Evolutionary conservation across 768 basidiomycete genomes (phyloP).

Genomic region (Phlegmacium glaucopus): DNA sequence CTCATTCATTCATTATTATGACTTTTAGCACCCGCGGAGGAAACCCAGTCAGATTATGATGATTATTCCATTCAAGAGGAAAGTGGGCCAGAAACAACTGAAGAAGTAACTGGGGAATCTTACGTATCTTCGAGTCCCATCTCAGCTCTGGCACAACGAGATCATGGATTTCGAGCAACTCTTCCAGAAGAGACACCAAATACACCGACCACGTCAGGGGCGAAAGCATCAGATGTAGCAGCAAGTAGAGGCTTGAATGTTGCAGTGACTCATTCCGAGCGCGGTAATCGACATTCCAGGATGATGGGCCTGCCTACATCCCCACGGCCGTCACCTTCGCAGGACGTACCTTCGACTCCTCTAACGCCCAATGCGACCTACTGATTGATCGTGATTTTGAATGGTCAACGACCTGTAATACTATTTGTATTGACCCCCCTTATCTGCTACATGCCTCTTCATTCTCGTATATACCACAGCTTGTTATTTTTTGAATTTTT

Average conservation of each 20-base stretch:
- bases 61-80: constrained; percentile 66
- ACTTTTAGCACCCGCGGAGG: constrained; percentile 46
- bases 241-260: constrained; percentile 73
- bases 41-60: constrained; percentile 68
- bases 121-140: constrained; percentile 41
- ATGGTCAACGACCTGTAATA: constrained; percentile 8
- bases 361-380: constrained; percentile 13
- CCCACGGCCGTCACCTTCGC: constrained; percentile 47
- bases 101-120: constrained; percentile 50
- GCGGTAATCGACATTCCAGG: constrained; percentile 60
- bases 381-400: constrained; percentile 15
- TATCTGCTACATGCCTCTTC: neutral
- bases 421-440: constrained; percentile 6
- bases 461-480: constrained; percentile 31
- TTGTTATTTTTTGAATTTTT: constrained; percentile 31
- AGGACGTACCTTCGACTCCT: constrained; percentile 19
- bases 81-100: constrained; percentile 71
- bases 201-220: constrained; percentile 38
- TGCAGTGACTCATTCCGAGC: constrained; percentile 44
- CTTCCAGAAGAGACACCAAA: constrained; percentile 40
- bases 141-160: constrained; percentile 20
- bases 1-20: constrained; percentile 15
- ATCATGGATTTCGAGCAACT: constrained; percentile 28
- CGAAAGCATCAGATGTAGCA: constrained; percentile 58
- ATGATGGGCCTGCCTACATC: constrained; percentile 62